A percentile compares a stretch with the other conserved stretches of the same genome.
Evolutionary conservation across 2,329 filamentous ascomycete species (phyloP).

Genomic region (Neoarthrinium moseri): DNA sequence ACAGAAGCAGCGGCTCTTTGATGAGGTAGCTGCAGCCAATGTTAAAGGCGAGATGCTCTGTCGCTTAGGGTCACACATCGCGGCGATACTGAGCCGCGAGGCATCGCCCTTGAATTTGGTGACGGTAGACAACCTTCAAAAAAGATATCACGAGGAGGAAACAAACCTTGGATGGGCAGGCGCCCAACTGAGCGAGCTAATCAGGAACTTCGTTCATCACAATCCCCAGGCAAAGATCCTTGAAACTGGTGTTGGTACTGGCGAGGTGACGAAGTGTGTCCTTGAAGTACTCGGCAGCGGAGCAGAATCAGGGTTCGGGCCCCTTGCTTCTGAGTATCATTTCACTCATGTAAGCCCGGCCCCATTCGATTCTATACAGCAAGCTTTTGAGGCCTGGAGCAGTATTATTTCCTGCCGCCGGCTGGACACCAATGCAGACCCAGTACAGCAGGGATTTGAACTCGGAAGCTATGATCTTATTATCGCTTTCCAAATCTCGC

Average conservation of each 20-base stretch:
- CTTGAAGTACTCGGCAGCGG: neutral
- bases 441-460: neutral
- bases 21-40: neutral
- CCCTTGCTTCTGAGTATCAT: neutral
- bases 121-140: slow-evolving; percentile 23
- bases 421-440: slow-evolving; percentile 25
- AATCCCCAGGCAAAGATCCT: slow-evolving; percentile 1
- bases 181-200: neutral
- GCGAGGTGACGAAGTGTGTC: neutral
- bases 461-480: slow-evolving; percentile 14
- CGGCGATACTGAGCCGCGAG: slow-evolving; percentile 24
- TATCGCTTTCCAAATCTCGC: slow-evolving; percentile 16
- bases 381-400: slow-evolving; percentile 9
- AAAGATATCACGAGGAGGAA: slow-evolving; percentile 27
- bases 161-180: slow-evolving; percentile 19
- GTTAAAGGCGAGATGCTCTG: slow-evolving; percentile 18
- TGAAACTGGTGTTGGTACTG: slow-evolving; percentile 8
- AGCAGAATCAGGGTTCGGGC: neutral
- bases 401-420: slow-evolving; percentile 25
- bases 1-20: neutral
- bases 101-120: slow-evolving; percentile 26
- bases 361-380: neutral
- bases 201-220: neutral
- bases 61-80: slow-evolving; percentile 22
- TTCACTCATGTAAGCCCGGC: neutral